Percentiles rank a stretch among this genome's conserved stretches.
These are phyloP conservation scores for Excoecaria agallocha DNA, from an alignment of 345 rosid genomes.

Conservation along the genomic window DNA sequence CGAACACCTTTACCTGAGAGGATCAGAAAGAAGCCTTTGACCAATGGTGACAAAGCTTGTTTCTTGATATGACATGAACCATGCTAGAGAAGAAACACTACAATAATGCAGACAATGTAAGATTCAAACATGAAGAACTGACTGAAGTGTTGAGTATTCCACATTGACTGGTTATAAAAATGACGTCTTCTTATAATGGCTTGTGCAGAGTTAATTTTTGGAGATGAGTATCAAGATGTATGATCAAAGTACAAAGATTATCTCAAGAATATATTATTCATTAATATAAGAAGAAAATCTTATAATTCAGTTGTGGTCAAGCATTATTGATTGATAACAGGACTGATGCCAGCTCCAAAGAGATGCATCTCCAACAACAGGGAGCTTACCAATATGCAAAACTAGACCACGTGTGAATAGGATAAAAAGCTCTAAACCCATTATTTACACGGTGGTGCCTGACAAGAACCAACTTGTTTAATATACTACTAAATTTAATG, in stretches of 20 bases:
- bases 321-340: not conserved
- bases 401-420: too few relatives aligned
- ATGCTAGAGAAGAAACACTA: slow-evolving; percentile 95
- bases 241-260: not conserved
- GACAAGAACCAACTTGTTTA: not conserved
- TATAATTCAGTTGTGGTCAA: not conserved
- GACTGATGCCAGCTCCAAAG: not conserved
- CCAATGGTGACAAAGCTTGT: slow-evolving; percentile 96
- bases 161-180: too few relatives aligned
- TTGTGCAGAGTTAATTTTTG: too few relatives aligned
- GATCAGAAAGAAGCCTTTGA: slow-evolving; percentile 90
- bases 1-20: slow-evolving; percentile 61
- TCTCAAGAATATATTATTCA: not conserved
- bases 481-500: not conserved
- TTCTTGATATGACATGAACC: slow-evolving; percentile 99
- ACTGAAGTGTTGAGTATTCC: too few relatives aligned
- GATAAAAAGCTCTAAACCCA: not conserved
- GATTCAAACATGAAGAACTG: too few relatives aligned
- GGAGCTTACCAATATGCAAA: not conserved
- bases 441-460: not conserved
- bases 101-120: slow-evolving; percentile 23
- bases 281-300: not conserved
- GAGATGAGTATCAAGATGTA: too few relatives aligned
- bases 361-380: not conserved
- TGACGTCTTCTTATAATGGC: too few relatives aligned